phyloP scores from a whole-genome alignment of 2,329 filamentous ascomycete genomes.

The Colletotrichum sidae region DNA sequence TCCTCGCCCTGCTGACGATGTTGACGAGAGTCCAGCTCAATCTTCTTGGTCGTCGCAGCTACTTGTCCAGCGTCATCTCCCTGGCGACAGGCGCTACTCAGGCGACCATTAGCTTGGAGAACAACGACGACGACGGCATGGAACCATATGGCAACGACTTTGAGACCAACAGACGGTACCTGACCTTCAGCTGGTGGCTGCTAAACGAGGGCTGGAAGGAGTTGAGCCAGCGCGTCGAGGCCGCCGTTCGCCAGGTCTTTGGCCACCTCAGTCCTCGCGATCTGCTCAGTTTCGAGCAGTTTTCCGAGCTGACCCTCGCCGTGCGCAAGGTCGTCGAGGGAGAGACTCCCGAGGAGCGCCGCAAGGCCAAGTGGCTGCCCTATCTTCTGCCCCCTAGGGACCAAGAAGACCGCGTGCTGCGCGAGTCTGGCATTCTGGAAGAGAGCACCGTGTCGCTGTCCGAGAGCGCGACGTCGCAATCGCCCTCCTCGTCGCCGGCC shows the following conservation, averaged over 20 bases:
- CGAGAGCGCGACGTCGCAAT: conserved; percentile 46
- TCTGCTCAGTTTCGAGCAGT: conserved; percentile 82
- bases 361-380: conserved; percentile 76
- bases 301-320: conserved; percentile 84
- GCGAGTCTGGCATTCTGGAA: conserved; percentile 82
- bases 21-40: conserved; percentile 97
- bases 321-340: conserved; percentile 90
- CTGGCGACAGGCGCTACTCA: conserved; percentile 81
- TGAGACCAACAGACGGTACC: conserved; percentile 92
- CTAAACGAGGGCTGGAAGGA: conserved; percentile 90
- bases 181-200: conserved; percentile 98
- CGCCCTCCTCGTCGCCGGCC: conserved; percentile 62
- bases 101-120: conserved; percentile 88
- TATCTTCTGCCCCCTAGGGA: conserved; percentile 84
- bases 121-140: conserved; percentile 88
- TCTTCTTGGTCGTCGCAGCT: conserved; percentile 93
- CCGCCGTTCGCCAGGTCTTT: conserved; percentile 90
- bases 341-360: conserved; percentile 52
- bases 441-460: conserved; percentile 56
- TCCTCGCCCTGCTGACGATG: conserved; percentile 87
- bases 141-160: conserved; percentile 93
- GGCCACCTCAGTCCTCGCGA: conserved; percentile 90
- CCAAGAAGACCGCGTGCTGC: conserved; percentile 85
- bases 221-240: conserved; percentile 82
- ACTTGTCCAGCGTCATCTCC: conserved; percentile 94